Base-by-base conservation (phyloP, 208 protist genomes). In the Leishmania guyanensis region DNA sequence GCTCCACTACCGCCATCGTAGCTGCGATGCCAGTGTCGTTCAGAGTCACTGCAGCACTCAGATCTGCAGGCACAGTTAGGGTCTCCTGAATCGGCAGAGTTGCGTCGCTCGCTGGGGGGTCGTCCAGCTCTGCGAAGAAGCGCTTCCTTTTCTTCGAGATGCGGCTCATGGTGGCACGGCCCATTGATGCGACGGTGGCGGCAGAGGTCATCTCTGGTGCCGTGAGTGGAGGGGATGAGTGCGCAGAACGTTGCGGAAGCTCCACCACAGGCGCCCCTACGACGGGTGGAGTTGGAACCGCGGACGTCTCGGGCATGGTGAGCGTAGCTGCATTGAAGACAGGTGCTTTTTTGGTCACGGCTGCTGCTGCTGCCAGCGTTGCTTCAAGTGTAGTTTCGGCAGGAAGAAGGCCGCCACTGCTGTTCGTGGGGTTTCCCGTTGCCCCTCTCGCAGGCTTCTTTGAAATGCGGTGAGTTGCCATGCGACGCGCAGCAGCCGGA, bases 131-230 rank as follows among this genome's bases (percentile, higher is more conserved):
- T 22, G 22, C 46, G n/a, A 69, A n/a, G 56, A 78, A 50, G 58
- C 46, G 58, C 46, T 69, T 64, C 39, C 22, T 64, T 48, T 66
- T 78, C 43, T 69, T 64, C 36, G 22, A 5, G 43, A 56, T 4
- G 70, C 50, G 54, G 43, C 70, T 66, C 39, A 66, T 62, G 26
- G 60, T 82, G 56, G 69, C 20, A 36, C 51, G 53, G 22, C 51
- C 22, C 14, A 60, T 50, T 26, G 22, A 16, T 1, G 79, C 12
- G 10, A 53, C 58, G 12, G 69, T 48, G 43, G 71, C 64, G 22
- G 50, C 62, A 22, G 43, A 39, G 36, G 29, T 51, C 60, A 22
- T 26, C 26, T 22, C 69, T 10, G 53, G 65, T 43, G 69, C 46
- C 16, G 51, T 72, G 26, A 46, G 29, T 53, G 29, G 68, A 73